Percentiles rank a stretch among this genome's conserved stretches.
Conservation (phyloP, 345 rosid species). For the Moricandia arvensis region DNA sequence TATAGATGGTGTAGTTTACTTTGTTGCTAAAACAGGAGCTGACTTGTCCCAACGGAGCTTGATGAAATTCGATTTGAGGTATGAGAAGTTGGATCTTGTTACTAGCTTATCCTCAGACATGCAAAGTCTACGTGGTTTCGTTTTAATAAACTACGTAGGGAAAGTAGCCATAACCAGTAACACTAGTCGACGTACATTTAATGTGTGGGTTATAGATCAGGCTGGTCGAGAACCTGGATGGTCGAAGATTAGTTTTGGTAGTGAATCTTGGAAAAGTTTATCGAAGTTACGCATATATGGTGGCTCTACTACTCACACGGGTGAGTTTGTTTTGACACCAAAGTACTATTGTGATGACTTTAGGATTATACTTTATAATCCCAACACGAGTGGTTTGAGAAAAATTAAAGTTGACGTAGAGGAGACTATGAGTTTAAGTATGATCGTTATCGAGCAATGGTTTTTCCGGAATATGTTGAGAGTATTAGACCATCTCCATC, state of each 20-base stretch:
- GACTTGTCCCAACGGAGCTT: neutral
- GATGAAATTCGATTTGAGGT: neutral
- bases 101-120: neutral
- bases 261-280: no score
- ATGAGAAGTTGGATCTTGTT: neutral
- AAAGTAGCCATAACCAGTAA: neutral
- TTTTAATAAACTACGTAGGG: neutral
- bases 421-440: neutral
- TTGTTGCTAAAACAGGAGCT: neutral
- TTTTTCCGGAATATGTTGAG: neutral
- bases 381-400: neutral
- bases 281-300: no score
- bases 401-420: neutral
- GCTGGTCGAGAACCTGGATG: neutral
- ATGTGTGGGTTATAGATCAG: neutral
- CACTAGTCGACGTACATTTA: neutral
- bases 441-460: neutral
- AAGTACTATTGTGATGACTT: neutral
- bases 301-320: neutral
- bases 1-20: neutral
- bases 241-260: neutral
- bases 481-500: no score
- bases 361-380: neutral
- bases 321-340: neutral
- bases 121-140: neutral